Evolutionary conservation across 139 green algal genomes (phyloP).

Genomic region (Volvox africanus): DNA sequence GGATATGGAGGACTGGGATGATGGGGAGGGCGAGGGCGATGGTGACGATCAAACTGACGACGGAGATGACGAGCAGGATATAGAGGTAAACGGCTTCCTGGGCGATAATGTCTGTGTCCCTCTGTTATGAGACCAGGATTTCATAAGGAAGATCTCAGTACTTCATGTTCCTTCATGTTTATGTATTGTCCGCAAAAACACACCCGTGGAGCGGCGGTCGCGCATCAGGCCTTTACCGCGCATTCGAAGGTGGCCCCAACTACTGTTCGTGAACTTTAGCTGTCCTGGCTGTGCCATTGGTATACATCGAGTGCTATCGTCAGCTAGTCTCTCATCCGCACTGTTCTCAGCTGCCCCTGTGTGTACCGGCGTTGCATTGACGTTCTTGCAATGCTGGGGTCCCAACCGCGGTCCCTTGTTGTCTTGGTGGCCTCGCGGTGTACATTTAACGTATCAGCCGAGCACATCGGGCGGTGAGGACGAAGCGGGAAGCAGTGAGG

Average conservation of each 20-base stretch:
- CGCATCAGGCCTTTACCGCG: not conserved
- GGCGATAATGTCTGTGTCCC: not conserved
- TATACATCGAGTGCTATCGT: no score
- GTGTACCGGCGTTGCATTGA: not conserved
- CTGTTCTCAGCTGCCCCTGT: not conserved
- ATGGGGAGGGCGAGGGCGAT: constrained; percentile 20
- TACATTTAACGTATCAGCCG: not conserved
- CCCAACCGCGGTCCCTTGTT: not conserved
- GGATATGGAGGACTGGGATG: constrained; percentile 77
- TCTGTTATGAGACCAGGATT: not conserved
- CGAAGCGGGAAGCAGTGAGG: not conserved
- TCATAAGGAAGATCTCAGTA: not conserved
- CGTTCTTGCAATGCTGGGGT: not conserved
- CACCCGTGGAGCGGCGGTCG: no score
- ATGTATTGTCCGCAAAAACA: not conserved
- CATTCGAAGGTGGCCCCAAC: no score
- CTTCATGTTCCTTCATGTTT: not conserved
- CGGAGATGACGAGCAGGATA: constrained; percentile 57
- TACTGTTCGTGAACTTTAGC: not conserved
- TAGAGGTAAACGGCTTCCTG: constrained; percentile 39
- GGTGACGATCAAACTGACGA: constrained; percentile 58
- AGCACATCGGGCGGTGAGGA: constrained; percentile 11
- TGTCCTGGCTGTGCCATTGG: not conserved
- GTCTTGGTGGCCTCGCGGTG: not conserved
- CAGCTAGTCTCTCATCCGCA: not conserved